Evolutionary conservation across 148 eudicot genomes (phyloP), one percentile per base, ranked within the genome.

Genomic region (Cornus controversa): DNA sequence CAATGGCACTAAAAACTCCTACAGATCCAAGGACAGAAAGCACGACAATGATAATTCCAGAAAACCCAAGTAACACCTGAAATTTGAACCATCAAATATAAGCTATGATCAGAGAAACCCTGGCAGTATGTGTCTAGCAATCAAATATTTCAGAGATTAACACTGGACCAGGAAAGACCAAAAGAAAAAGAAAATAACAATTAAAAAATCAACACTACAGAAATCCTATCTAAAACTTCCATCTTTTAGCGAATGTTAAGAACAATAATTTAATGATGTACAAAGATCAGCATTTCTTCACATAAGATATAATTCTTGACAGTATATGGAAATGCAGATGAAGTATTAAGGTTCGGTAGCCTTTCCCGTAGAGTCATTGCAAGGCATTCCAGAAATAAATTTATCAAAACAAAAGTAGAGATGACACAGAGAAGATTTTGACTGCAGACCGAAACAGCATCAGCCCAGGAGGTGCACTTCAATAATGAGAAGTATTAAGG

Each of bases 51-150:
- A 86, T 45, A 72, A 89, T 90, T 79, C 92, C 90, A 53, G 90
- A 87, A 82, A 89, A 89, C n/a, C 89, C 92, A 78, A 89, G 90
- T 50, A 84, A 84, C 71, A 82, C 92, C 92, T 89, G 90, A 70
- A 64, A 75, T 60, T 60, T 7, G 18, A 50, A 50, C 57, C 15
- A 22, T 22, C 20, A 60, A 60, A n/a, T 18, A 7, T 5, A 18
- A n/a, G 18, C 1, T 60, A 60, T 60, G 22, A 16, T 20, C 64
- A 60, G 18, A 60, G 64, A 54, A 54, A 54, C 64, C 25, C 25
- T 20, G 11, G 20, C 24, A 60, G 24, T 20, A 60, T 6, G 22
- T 18, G 64, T 22, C 24, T 20, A 60, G 64, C 23, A 60, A 60
- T 7, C 24, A 5, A 57, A 60, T 20, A 18, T 14, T 22, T 50